A percentile compares a stretch with the other conserved stretches of the same genome.
phyloP scores from a whole-genome alignment of 257 asterid species.

The Cordia subcordata region DNA sequence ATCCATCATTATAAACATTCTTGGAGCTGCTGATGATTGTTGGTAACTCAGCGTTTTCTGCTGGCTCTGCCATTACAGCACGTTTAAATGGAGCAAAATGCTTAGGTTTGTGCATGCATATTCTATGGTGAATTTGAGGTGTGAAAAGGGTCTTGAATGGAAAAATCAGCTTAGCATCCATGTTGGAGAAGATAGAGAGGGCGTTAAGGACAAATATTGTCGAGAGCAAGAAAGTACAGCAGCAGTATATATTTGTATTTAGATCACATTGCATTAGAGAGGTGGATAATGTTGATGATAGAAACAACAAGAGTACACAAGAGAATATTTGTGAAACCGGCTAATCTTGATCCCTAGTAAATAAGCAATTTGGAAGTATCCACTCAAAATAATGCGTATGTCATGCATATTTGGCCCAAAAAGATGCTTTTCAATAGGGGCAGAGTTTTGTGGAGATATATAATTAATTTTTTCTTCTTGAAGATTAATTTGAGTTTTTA shows the following conservation, averaged over 20 bases:
- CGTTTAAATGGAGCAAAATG: constrained; percentile 6
- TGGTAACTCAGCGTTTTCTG: background rate
- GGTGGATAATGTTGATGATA: background rate
- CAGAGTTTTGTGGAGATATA: too few relatives aligned
- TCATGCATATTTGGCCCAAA: background rate
- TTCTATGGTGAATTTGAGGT: constrained; percentile 19
- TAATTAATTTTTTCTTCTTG: too few relatives aligned
- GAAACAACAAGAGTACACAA: background rate
- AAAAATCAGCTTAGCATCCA: constrained; percentile 33
- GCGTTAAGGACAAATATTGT: too few relatives aligned
- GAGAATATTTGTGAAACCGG: background rate
- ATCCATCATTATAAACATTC: constrained; percentile 51
- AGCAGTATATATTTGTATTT: background rate
- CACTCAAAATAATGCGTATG: background rate
- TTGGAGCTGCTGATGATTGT: constrained; percentile 8
- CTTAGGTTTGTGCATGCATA: constrained; percentile 26
- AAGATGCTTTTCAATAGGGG: too few relatives aligned
- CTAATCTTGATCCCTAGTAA: background rate
- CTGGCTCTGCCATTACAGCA: constrained; percentile 27
- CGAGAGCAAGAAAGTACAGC: background rate
- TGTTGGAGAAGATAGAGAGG: too few relatives aligned
- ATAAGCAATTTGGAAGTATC: background rate
- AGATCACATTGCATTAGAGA: too few relatives aligned
- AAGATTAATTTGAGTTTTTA: too few relatives aligned
- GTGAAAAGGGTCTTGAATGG: constrained; percentile 14